phyloP scores from a whole-genome alignment of 768 basidiomycete genomes.

The Mycena capillaripes region DNA sequence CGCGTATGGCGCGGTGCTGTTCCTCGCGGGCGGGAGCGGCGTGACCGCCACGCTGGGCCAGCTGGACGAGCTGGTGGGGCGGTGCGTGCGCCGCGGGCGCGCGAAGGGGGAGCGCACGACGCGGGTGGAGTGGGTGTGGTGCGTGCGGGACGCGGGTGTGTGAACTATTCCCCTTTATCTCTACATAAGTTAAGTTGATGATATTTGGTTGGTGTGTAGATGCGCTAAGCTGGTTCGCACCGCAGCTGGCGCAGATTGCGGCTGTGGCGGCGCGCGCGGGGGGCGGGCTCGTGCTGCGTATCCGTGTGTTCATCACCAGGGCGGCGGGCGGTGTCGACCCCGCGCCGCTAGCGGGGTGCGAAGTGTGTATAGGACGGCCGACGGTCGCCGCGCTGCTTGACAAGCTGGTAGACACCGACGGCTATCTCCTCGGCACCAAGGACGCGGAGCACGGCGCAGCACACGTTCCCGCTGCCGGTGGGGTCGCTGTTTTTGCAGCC shows the following conservation, averaged over 20 bases:
- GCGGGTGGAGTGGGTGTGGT: constrained; percentile 70
- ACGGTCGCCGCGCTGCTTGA: constrained; percentile 31
- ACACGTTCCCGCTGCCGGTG: constrained; percentile 56
- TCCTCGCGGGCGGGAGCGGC: constrained; percentile 89
- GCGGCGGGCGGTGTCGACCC: background rate
- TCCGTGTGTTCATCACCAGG: background rate
- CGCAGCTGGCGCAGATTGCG: constrained; percentile 13
- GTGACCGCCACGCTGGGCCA: constrained; percentile 86
- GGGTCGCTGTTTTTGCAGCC: constrained; percentile 83
- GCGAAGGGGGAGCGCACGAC: constrained; percentile 62
- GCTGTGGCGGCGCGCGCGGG: background rate
- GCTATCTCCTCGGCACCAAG: background rate
- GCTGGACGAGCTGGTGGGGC: constrained; percentile 84
- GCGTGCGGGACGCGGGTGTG: constrained; percentile 71
- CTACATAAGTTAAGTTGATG: no score
- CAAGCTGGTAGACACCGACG: constrained; percentile 1
- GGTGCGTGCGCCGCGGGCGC: constrained; percentile 52
- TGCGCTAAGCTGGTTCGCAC: constrained; percentile 45
- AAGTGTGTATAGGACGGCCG: background rate
- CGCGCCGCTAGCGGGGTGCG: background rate
- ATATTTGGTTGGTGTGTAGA: constrained; percentile 41
- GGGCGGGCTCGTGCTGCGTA: background rate
- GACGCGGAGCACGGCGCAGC: constrained; percentile 12
- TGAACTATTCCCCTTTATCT: constrained; percentile 62
- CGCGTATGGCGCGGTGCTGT: constrained; percentile 75